Base-by-base conservation (phyloP, 1,139 yeast species). In the Schizosaccharomyces versatilis region DNA sequence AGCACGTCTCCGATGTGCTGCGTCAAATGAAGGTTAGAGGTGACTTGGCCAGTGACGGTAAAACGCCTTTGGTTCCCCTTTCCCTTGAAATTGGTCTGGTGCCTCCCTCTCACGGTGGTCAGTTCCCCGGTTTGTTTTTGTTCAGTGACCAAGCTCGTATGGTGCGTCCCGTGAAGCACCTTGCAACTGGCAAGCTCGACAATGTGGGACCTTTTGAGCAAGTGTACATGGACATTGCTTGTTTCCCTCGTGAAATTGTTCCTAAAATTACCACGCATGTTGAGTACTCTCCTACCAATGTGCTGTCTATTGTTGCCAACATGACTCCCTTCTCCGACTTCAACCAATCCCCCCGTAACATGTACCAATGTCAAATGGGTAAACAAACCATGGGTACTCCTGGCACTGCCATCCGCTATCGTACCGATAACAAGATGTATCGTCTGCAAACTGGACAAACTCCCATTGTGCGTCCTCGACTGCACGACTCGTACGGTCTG, bases 281-380 rank as follows among this genome's bases (percentile, higher is more conserved):
- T 60, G 99, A 90, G 69, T 85, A 77, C 67, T 75, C 94, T 1
- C 98, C 98, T 62, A 90, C 98, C 1, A 86, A 90, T 67, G 85
- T 90, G 58, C 73, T 90, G 62, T 85, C 96, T 17, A 90, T 90
- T 62, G 74, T 90, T 69, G 97, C 97, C 60, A 90, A 90, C 69
- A 74, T 90, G 72, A 90, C 98, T 0, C 98, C 98, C 61, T 90
- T 85, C 67, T 88, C 97, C 1, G 98, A 90, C 69, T 93, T 90
- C 73, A 90, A 90, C 69, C 99, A 90, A 73, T 86, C 97, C 41
- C 99, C 99, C 64, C 83, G 99, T 79, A 90, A 90, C 68, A 90
- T 93, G 98, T 90, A 90, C 68, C 99, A 90, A 72, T 90, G 99
- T 73, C 98, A 93, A 76, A 90, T 90, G 99, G 98, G 97, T 78